Evolutionary conservation across 805 yeast genomes (phyloP), one percentile per base, ranked within the genome.

Genomic region (Suhomyces vadensis): DNA sequence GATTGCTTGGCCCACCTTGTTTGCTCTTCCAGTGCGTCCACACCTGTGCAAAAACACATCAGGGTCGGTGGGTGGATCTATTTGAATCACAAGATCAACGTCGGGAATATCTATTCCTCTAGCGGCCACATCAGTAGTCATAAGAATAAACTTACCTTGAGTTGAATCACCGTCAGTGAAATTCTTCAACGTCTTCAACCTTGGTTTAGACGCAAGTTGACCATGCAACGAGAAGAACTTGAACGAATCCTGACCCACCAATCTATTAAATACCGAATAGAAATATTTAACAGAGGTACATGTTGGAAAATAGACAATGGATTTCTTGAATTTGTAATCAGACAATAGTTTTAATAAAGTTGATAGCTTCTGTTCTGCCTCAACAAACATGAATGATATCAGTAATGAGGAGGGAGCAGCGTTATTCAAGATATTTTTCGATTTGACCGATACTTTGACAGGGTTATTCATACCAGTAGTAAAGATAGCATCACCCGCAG

Each of bases 101-200:
- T 91, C 94, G 0, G 96, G 95, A 22, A 94, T 84, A 69, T 94
- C 99, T 17, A 94, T 79, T 35, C 99, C 99, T 59, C 99, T 77
- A 0, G 98, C 97, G 0, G 99, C 97, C n/a, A 94, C 97, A 72
- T 94, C 99, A 0, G 99, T 94, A 1, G 99, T 90, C 65, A 94
- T 69, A 19, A 94, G 65, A 0, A 92, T 79, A 7, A 83, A 72
- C 50, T 81, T 83, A 2, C 65, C 64, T 6, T 60, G 56, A 31
- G 41, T 37, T 1, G 61, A 48, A 37, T 69, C 75, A 4, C 76
- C 72, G 1, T 74, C 74, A 0, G 82, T 60, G 58, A 92, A 94
- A 25, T 63, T 67, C 8, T 73, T 72, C 35, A 92, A 67, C 0
- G 96, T 87, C 58, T 80, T 86, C 41, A 85, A 65, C 52, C 99